Evolutionary conservation across 495 filamentous ascomycete genomes (phyloP), one percentile per base, ranked within the genome.

Genomic region (Penicillium turbatum): DNA sequence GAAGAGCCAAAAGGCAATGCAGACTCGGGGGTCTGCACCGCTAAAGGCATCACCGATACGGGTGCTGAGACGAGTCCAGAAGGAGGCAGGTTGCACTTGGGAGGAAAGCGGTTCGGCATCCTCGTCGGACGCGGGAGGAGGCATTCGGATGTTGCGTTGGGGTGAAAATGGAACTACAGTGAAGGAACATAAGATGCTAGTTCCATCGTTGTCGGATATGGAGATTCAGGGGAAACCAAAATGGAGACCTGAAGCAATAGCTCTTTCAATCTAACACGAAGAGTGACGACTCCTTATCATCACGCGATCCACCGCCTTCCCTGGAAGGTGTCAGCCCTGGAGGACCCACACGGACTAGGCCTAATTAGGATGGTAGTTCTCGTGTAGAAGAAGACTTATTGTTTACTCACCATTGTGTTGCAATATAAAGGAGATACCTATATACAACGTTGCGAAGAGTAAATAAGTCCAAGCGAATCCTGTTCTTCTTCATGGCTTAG

Each of bases 1-100:
- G 63, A 95, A 95, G 9, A 96, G 77, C 90, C 89, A 96, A 61
- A 98, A 98, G 31, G 93, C 89, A 39, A 82, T 53, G 51, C 89
- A 80, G 17, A 96, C 89, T 10, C 84, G 70, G 1, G 80, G 77
- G 67, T 96, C 85, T 45, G 87, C 82, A 24, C 82, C 84, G 17
- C 75, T 75, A 52, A 95, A 87, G 27, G 84, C 48, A 12, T 73
- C 72, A 36, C 68, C 74, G n/a, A 95, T 59, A 9, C 87, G 80
- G 11, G 83, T 81, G 47, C 74, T 79, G 66, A 87, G 88, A 30
- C 82, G 68, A 35, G 81, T 79, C 84, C 89, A 90, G 42, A 86
- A 86, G 19, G 88, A 84, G 5, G 84, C 8, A 12, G 9, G 77
- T n/a, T 88, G 71, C 13, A 89, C 87, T 16, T 88, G 87, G 49